Conservation (phyloP, 2,329 filamentous ascomycete species). For the Sclerotinia trifoliorum region DNA sequence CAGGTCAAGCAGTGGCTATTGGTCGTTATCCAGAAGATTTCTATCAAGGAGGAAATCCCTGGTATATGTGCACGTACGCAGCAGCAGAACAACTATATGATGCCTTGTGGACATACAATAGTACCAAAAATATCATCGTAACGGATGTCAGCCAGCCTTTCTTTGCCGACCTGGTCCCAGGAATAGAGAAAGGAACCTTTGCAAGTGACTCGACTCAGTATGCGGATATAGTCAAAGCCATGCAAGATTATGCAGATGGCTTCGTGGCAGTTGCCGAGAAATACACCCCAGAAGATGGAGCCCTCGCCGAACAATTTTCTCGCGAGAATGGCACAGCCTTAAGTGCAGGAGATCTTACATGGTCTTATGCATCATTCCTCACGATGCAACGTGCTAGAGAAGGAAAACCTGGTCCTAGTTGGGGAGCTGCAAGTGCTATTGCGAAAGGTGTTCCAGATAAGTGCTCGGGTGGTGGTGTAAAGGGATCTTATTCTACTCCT, state of each 20-base stretch:
- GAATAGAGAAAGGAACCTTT: conserved; percentile 61
- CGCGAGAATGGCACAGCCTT: conserved; percentile 52
- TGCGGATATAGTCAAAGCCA: conserved; percentile 49
- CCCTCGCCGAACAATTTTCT: conserved; percentile 65
- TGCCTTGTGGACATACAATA: conserved; percentile 68
- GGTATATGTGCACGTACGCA: conserved; percentile 63
- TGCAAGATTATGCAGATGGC: conserved; percentile 61
- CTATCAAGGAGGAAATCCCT: conserved; percentile 77
- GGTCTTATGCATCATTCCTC: conserved; percentile 70
- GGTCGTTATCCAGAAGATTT: conserved; percentile 69
- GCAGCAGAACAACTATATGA: conserved; percentile 50
- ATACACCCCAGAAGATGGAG: conserved; percentile 57
- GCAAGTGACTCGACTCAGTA: conserved; percentile 58
- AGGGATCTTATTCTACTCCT: conserved; percentile 5
- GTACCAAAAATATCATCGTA: conserved; percentile 61
- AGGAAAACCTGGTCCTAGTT: conserved; percentile 53
- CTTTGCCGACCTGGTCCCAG: conserved; percentile 64
- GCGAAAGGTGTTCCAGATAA: conserved; percentile 30
- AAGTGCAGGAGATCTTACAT: conserved; percentile 66
- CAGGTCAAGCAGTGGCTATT: conserved; percentile 60
- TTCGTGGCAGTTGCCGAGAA: conserved; percentile 50
- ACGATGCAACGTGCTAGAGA: conserved; percentile 57
- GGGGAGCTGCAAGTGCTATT: conserved; percentile 48
- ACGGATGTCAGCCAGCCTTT: conserved; percentile 65
- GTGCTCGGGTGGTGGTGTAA: conserved; percentile 1